These are phyloP conservation scores for Ampelomyces quisqualis DNA, from an alignment of 2,329 filamentous ascomycete genomes.

Conservation along the genomic window DNA sequence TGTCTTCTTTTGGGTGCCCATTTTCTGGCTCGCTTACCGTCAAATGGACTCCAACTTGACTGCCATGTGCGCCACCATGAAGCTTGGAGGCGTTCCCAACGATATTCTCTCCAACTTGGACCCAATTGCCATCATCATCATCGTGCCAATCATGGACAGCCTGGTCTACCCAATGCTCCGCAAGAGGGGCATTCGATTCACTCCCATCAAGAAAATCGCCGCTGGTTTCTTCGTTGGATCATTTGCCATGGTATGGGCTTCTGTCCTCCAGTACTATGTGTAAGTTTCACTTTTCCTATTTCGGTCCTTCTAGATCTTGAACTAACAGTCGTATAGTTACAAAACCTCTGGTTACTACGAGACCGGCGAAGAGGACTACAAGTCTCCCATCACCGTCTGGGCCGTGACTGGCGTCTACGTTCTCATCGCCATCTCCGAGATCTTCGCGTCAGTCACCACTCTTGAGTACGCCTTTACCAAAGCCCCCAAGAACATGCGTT, in stretches of 20 bases:
- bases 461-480: conserved; percentile 75
- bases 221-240: conserved; percentile 67
- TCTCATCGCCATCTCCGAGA: conserved; percentile 60
- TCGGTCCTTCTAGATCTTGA: not conserved
- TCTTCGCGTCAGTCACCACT: conserved; percentile 66
- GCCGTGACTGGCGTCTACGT: conserved; percentile 54
- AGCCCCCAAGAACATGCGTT: conserved; percentile 64
- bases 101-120: conserved; percentile 76
- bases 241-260: conserved; percentile 60
- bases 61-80: conserved; percentile 67
- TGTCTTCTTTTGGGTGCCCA: conserved; percentile 61
- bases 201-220: conserved; percentile 74
- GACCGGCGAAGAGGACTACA: conserved; percentile 40
- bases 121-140: conserved; percentile 71
- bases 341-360: conserved; percentile 52
- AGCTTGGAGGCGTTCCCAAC: conserved; percentile 71
- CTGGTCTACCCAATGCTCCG: conserved; percentile 69
- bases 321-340: conserved; percentile 43
- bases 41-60: conserved; percentile 66
- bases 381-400: conserved; percentile 55
- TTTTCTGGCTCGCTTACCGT: conserved; percentile 67
- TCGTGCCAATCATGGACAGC: conserved; percentile 68
- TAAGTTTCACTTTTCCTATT: not conserved
- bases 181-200: conserved; percentile 64
- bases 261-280: conserved; percentile 59